Base-by-base conservation (phyloP, 2,329 filamentous ascomycete species). In the Fusarium guadeloupense region DNA sequence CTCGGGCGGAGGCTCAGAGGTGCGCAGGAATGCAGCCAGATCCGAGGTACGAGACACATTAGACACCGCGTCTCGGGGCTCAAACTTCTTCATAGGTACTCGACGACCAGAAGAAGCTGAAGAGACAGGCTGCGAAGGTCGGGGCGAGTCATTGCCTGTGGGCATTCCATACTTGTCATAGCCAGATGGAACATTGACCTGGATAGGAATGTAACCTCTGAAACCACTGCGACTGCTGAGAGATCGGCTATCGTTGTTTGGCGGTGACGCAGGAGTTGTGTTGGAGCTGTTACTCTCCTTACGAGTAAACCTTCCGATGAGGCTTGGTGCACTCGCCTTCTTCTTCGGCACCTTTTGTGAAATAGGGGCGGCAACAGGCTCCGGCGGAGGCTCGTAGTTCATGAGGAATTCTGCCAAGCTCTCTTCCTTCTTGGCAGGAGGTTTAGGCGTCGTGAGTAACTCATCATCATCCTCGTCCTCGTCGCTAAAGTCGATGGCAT, bases 401-500 rank as follows among this genome's bases (percentile, higher is more conserved):
- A 83, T 85, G 34, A 93, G 74, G 70, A 93, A 93, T 62, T 93
- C 90, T 26, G 89, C 85, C 42, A 93, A 74, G 61, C 86, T 89
- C 74, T 93, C 89, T 70, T 90, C 86, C 60, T 82, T 77, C 59
- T 80, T 80, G 5, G 69, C 69, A 12, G 76, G 73, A 21, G 71
- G 64, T 52, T 77, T 70, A 70, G 78, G 67, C 31, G 74, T 69
- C 25, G 85, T 59, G 19, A 69, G 72, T 4, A 74, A 67, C 13
- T 76, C 78, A 6, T 87, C 82, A 9, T 76, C 78, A 6, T 87
- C 83, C 16, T 85, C 70, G 2, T 87, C 83, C 9, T 88, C 81
- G 51, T 92, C 89, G 67, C 88, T 90, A 25, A 87, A 80, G 70
- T 97, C 93, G 62, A 98, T 92, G n/a, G 93, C 92, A 66, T 98